Conservation (phyloP, 768 basidiomycete species). For the Lentinus brumalis region DNA sequence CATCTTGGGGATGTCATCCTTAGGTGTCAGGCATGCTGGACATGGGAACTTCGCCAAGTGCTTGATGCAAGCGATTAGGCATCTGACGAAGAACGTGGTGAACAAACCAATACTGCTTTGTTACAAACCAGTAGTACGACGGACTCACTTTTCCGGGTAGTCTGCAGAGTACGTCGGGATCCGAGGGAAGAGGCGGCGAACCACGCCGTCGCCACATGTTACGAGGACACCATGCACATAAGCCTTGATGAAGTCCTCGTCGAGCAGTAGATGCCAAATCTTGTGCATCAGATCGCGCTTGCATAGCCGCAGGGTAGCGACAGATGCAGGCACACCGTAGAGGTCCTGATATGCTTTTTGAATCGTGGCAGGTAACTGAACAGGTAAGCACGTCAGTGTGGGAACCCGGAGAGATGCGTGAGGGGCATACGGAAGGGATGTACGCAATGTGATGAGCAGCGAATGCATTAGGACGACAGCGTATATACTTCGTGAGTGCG, state of each 20-base stretch:
- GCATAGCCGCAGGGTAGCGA: conserved; percentile 32
- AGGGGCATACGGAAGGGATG: conserved; percentile 39
- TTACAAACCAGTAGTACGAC: too few species aligned
- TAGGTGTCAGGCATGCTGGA: neutral
- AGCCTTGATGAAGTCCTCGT: conserved; percentile 26
- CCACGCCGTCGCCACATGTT: conserved; percentile 28
- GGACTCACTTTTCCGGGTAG: conserved; percentile 42
- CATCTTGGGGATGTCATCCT: neutral
- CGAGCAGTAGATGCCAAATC: conserved; percentile 28
- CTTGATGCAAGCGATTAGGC: conserved; percentile 29
- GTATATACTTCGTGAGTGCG: conserved; percentile 44
- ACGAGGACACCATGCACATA: conserved; percentile 32
- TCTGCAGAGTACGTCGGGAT: conserved; percentile 35
- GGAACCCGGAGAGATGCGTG: conserved; percentile 1
- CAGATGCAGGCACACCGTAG: conserved; percentile 16
- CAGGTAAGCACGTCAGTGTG: neutral
- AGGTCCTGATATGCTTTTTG: conserved; percentile 28
- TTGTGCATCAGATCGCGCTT: conserved; percentile 35
- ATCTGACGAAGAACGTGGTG: too few species aligned
- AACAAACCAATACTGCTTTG: too few species aligned
- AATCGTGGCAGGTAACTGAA: conserved; percentile 34
- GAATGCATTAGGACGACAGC: conserved; percentile 29
- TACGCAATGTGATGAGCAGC: conserved; percentile 47
- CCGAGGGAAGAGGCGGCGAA: conserved; percentile 25
- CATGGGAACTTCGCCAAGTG: conserved; percentile 16